These are phyloP conservation scores for Penicillium sp. DNA, from an alignment of 2,329 filamentous ascomycete species.

Conservation along the genomic window DNA sequence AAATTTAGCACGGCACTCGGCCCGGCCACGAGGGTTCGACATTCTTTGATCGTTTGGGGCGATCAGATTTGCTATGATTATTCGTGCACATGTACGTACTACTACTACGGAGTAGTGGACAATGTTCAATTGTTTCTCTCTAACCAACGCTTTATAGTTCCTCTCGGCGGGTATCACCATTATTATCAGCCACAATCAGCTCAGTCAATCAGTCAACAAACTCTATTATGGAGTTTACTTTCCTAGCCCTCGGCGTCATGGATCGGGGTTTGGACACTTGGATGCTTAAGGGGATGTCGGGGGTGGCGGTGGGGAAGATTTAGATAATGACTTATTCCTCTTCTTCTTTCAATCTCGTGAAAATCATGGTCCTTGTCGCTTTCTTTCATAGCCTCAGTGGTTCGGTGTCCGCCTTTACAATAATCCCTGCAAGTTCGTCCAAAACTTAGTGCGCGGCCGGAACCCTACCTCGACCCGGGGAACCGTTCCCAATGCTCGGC, in stretches of 20 bases:
- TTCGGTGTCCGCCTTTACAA: not conserved
- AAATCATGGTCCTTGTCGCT: not conserved
- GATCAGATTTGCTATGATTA: not conserved
- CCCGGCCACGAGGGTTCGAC: slow-evolving; percentile 2
- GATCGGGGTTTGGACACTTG: not conserved
- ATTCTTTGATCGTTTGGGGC: not conserved
- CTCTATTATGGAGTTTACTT: not conserved
- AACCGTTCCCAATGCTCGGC: slow-evolving; percentile 4
- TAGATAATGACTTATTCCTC: too few species aligned
- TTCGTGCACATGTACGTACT: too few species aligned
- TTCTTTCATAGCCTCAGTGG: not conserved
- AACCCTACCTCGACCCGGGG: not conserved
- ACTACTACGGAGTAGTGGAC: too few species aligned
- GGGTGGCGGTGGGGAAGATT: too few species aligned
- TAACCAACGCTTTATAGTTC: not conserved
- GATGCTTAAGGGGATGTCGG: not conserved
- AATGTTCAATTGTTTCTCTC: not conserved
- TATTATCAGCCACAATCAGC: not conserved
- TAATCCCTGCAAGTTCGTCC: not conserved
- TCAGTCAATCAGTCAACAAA: not conserved
- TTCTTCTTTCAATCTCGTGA: not conserved
- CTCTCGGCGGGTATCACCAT: not conserved
- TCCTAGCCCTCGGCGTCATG: not conserved
- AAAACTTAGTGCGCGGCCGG: not conserved
- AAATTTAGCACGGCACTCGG: slow-evolving; percentile 5